Base-by-base conservation (phyloP, 1,284 basidiomycete genomes). In the Cutaneotrichosporon sp. region DNA sequence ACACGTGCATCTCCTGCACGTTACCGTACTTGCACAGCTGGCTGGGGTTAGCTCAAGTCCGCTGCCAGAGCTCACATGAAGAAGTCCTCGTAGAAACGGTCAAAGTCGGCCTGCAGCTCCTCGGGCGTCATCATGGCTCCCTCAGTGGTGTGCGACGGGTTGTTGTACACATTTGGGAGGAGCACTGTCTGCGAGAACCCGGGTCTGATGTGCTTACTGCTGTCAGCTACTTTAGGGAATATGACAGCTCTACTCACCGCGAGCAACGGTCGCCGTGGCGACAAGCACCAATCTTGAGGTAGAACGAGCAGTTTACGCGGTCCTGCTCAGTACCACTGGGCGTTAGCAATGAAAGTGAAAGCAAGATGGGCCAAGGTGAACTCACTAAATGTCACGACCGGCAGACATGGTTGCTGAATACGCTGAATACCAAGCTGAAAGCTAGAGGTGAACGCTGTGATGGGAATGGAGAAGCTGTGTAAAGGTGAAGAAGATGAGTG, bases 91-190 rank as follows among this genome's bases (percentile, higher is more conserved):
- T 96, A 99, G 63, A 99, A 96, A 0, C 91, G 89, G 80, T 99
- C 96, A 79, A 99, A 99, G 55, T 95, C 91, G 70, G 91, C 89
- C 81, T 97, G 93, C 7, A 98, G 83, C 77, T 98, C 92, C 55
- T 72, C 72, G 31, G 71, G 71, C 26, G 70, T 72, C 78, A 78
- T 90, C 86, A 73, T 90, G 87, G 21, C 87, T 86, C 73, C 97
- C 83, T 81, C 90, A 88, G 86, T 91, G 88, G 73, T 93, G 86
- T 47, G 92, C 1, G 90, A 90, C 1, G 97, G 97, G 81, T 99
- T 99, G 80, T 98, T 94, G 81, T 98, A 99, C 58, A 99, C 94
- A 76, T 99, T 99, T n/a, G 94, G 92, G 21, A 99, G 86, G 26
- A 99, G 85, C 50, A 99, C 94, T 2, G 97, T 99, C 75, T 97